Evolutionary conservation across 768 basidiomycete species (phyloP).

Genomic region (Mycena polygramma): DNA sequence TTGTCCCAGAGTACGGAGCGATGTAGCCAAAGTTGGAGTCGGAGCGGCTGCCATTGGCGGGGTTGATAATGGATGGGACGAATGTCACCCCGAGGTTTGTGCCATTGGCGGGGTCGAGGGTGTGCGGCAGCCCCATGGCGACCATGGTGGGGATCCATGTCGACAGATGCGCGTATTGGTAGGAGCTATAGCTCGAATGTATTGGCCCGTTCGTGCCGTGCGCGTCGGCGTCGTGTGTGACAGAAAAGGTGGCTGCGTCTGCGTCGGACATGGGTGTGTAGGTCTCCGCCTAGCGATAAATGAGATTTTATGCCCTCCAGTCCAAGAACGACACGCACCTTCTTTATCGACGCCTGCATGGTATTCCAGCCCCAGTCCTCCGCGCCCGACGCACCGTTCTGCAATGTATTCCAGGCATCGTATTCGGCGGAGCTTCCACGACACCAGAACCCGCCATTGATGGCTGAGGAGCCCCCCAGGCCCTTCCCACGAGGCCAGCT

Average conservation of each 20-base stretch:
- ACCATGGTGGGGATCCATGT: slow-evolving; percentile 37
- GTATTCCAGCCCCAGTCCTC: slow-evolving; percentile 50
- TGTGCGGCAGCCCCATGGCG: slow-evolving; percentile 33
- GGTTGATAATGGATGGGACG: slow-evolving; percentile 37
- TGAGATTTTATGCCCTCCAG: background rate
- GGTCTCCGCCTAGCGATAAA: slow-evolving; percentile 28
- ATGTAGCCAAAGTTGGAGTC: slow-evolving; percentile 40
- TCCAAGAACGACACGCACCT: slow-evolving; percentile 27
- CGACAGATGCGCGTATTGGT: slow-evolving; percentile 33
- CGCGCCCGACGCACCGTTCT: slow-evolving; percentile 29
- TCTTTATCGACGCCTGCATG: slow-evolving; percentile 47
- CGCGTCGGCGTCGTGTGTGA: slow-evolving; percentile 30
- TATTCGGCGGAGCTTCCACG: slow-evolving; percentile 43
- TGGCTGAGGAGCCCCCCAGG: slow-evolving; percentile 45
- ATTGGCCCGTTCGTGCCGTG: slow-evolving; percentile 37
- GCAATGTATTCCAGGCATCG: slow-evolving; percentile 44
- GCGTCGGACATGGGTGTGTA: slow-evolving; percentile 36
- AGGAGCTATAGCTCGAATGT: slow-evolving; percentile 36
- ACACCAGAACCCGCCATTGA: slow-evolving; percentile 47
- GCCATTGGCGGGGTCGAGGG: slow-evolving; percentile 35
- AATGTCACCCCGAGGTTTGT: slow-evolving; percentile 33
- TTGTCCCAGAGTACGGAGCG: slow-evolving; percentile 28
- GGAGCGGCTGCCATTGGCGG: slow-evolving; percentile 34
- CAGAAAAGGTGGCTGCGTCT: slow-evolving; percentile 24
- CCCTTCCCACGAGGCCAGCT: slow-evolving; percentile 39